These are phyloP conservation scores for Berkeleyomyces rouxiae DNA, from an alignment of 2,329 filamentous ascomycete species.

Conservation along the genomic window DNA sequence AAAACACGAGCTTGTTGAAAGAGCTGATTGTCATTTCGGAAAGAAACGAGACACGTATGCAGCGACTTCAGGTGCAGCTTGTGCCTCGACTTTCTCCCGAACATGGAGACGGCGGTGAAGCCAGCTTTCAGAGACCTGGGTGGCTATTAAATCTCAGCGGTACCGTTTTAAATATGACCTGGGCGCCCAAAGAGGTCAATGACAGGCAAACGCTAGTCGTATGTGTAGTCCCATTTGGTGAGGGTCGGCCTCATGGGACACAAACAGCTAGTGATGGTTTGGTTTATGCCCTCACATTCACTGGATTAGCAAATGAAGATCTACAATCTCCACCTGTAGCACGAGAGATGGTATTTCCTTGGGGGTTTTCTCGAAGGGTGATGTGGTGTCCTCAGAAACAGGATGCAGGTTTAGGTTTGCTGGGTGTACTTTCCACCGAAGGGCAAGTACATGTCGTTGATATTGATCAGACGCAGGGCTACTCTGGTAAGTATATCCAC, in stretches of 20 bases:
- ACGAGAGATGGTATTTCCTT: slow-evolving; percentile 31
- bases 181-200: slow-evolving; percentile 28
- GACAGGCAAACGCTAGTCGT: slow-evolving; percentile 32
- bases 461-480: slow-evolving; percentile 21
- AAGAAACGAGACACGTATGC: slow-evolving; percentile 19
- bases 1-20: slow-evolving; percentile 18
- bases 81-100: slow-evolving; percentile 2
- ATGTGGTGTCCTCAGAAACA: slow-evolving; percentile 35
- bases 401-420: slow-evolving; percentile 22
- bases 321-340: slow-evolving; percentile 23
- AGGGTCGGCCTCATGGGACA: slow-evolving; percentile 29
- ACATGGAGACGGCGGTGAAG: slow-evolving; percentile 12
- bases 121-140: slow-evolving; percentile 22
- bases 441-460: slow-evolving; percentile 34
- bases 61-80: slow-evolving; percentile 16
- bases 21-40: slow-evolving; percentile 21
- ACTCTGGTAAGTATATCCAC: slow-evolving; percentile 6
- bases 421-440: slow-evolving; percentile 35
- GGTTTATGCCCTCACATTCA: slow-evolving; percentile 37
- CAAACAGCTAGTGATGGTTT: slow-evolving; percentile 28
- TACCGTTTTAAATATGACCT: slow-evolving; percentile 34
- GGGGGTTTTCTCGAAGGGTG: slow-evolving; percentile 33
- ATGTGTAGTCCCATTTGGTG: slow-evolving; percentile 30
- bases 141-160: slow-evolving; percentile 40
- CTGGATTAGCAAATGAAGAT: slow-evolving; percentile 19